Evolutionary conservation across 257 asterid genomes (phyloP).

Genomic region (Solanum pennellii): DNA sequence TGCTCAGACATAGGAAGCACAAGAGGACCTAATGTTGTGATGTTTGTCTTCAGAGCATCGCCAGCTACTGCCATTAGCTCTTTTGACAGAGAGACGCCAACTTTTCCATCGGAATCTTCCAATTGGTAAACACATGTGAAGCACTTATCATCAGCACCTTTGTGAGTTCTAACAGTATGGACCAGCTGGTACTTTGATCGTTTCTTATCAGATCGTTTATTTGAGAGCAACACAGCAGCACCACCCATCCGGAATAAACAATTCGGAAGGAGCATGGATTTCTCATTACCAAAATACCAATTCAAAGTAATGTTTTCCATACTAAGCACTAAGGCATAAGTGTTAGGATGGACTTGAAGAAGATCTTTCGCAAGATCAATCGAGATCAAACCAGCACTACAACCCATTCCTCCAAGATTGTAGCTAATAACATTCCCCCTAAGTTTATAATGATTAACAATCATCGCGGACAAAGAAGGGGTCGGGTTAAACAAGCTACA

Average conservation of each 20-base stretch:
- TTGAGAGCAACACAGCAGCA: conserved; percentile 52
- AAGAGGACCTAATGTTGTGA: conserved; percentile 66
- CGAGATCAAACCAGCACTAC: conserved; percentile 76
- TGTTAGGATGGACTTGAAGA: conserved; percentile 65
- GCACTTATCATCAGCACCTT: conserved; percentile 59
- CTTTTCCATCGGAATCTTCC: conserved; percentile 53
- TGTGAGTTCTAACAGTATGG: conserved; percentile 73
- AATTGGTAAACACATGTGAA: conserved; percentile 56
- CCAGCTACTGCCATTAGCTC: conserved; percentile 80
- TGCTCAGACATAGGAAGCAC: conserved; percentile 78
- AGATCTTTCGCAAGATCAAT: conserved; percentile 82
- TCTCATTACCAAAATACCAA: conserved; percentile 75
- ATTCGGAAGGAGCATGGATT: conserved; percentile 35
- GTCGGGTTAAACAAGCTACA: conserved; percentile 83
- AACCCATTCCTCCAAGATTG: conserved; percentile 86
- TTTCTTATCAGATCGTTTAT: conserved; percentile 47
- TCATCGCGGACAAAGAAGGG: conserved; percentile 77
- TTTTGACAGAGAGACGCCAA: conserved; percentile 57
- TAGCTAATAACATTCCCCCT: conserved; percentile 60
- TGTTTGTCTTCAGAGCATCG: conserved; percentile 64
- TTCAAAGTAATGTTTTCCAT: conserved; percentile 76
- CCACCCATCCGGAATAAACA: conserved; percentile 40
- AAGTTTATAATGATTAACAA: conserved; percentile 65
- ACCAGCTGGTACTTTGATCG: conserved; percentile 52
- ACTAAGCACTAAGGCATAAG: conserved; percentile 63